Conservation (phyloP, 2,329 filamentous ascomycete genomes). For the Ilyonectria robusta region DNA sequence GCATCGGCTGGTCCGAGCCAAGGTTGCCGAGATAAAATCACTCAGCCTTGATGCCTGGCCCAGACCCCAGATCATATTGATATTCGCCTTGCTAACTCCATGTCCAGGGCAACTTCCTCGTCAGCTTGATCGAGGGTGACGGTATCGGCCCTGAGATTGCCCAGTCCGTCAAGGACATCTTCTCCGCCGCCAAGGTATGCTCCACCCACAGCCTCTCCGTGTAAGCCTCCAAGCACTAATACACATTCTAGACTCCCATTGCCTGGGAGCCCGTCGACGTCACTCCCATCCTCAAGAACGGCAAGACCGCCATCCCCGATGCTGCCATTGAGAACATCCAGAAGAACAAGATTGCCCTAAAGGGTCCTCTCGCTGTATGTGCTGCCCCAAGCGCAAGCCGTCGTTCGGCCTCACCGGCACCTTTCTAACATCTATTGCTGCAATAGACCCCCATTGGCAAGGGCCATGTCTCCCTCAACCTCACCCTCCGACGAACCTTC, state of each 20-base stretch:
- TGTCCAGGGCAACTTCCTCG: constrained; percentile 89
- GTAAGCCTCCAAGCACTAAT: constrained; percentile 43
- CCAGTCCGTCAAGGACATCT: constrained; percentile 99
- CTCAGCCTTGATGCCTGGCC: constrained; percentile 52
- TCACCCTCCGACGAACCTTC: constrained; percentile 98
- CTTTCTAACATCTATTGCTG: constrained; percentile 32
- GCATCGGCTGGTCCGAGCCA: constrained; percentile 47
- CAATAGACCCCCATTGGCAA: constrained; percentile 92
- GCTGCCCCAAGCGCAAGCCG: constrained; percentile 24
- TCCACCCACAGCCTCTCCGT: constrained; percentile 26
- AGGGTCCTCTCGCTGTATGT: constrained; percentile 94
- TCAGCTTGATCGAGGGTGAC: constrained; percentile 98
- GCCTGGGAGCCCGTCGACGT: constrained; percentile 98
- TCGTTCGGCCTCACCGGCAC: constrained; percentile 16
- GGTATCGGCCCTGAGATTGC: constrained; percentile 99
- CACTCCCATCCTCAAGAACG: constrained; percentile 92
- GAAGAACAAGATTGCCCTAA: constrained; percentile 97
- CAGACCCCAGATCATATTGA: constrained; percentile 26
- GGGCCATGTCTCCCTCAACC: constrained; percentile 98
- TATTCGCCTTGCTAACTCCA: constrained; percentile 45
- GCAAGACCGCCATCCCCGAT: constrained; percentile 94
- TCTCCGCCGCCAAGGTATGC: constrained; percentile 89
- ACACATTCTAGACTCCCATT: constrained; percentile 78
- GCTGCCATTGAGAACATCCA: constrained; percentile 93
- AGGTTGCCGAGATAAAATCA: constrained; percentile 56